Evolutionary conservation across 2,329 filamentous ascomycete species (phyloP).

Genomic region (Beauveria sp.): DNA sequence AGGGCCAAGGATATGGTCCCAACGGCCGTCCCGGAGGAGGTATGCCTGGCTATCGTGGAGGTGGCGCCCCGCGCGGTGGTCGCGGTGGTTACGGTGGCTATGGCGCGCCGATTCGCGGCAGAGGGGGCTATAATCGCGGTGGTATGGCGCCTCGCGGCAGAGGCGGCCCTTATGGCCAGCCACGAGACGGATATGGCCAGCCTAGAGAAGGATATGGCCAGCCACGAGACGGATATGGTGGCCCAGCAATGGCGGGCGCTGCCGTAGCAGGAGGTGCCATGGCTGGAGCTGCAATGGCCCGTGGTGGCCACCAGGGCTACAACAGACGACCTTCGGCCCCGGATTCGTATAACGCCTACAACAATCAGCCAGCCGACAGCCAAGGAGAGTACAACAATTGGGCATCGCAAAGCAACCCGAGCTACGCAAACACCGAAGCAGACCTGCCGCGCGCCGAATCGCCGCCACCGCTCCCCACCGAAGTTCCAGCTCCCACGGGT

Average conservation of each 20-base stretch:
- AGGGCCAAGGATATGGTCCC: constrained; percentile 28
- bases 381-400: constrained; percentile 19
- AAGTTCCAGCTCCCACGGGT: constrained; percentile 32
- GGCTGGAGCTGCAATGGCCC: constrained; percentile 10
- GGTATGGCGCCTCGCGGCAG: constrained; percentile 5
- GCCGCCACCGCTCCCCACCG: constrained; percentile 50
- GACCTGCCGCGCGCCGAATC: constrained; percentile 56
- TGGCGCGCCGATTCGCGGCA: constrained; percentile 31
- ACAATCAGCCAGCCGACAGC: constrained; percentile 30
- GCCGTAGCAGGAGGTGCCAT: constrained; percentile 13
- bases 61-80: constrained; percentile 36
- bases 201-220: background rate
- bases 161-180: constrained; percentile 1
- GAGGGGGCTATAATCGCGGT: constrained; percentile 22
- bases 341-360: constrained; percentile 31
- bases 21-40: constrained; percentile 46
- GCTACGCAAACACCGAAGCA: constrained; percentile 30
- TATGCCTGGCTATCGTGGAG: constrained; percentile 23
- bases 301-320: constrained; percentile 23
- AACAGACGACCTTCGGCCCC: constrained; percentile 28
- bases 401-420: constrained; percentile 21
- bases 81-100: constrained; percentile 40
- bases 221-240: constrained; percentile 1
- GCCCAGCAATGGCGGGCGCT: background rate
- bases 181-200: constrained; percentile 6